Conservation (phyloP, 2,329 filamentous ascomycete species). For the Aspergillus vadensis region DNA sequence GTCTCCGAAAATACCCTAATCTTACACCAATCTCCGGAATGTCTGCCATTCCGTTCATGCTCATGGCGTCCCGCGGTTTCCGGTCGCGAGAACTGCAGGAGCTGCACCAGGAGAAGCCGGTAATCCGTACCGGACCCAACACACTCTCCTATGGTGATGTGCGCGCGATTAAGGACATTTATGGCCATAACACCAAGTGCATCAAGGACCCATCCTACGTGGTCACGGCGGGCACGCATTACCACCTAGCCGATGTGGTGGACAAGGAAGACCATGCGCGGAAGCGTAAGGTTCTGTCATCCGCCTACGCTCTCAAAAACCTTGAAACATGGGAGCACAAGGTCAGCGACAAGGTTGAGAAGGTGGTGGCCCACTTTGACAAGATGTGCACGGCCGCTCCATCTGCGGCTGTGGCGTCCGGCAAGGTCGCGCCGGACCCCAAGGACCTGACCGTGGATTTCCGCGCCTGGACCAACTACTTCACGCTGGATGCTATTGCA, state of each 20-base stretch:
- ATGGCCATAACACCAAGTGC: slow-evolving; percentile 55
- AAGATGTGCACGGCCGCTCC: slow-evolving; percentile 36
- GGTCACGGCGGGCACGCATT: slow-evolving; percentile 51
- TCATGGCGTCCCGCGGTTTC: slow-evolving; percentile 47
- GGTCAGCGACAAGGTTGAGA: slow-evolving; percentile 54
- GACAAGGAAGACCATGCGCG: slow-evolving; percentile 56
- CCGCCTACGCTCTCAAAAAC: slow-evolving; percentile 57
- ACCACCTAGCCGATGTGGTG: slow-evolving; percentile 55
- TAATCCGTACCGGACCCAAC: slow-evolving; percentile 52
- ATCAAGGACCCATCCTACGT: slow-evolving; percentile 54
- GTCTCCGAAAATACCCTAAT: slow-evolving; percentile 52
- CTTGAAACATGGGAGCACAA: slow-evolving; percentile 59
- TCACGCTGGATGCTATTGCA: slow-evolving; percentile 59
- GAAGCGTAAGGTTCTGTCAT: slow-evolving; percentile 55
- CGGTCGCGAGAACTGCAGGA: slow-evolving; percentile 48
- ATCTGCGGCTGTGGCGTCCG: slow-evolving; percentile 37
- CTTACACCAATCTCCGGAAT: slow-evolving; percentile 49
- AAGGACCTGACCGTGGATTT: slow-evolving; percentile 49
- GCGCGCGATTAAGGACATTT: slow-evolving; percentile 54
- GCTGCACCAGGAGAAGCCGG: slow-evolving; percentile 50
- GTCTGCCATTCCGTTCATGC: slow-evolving; percentile 51
- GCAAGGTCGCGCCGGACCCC: slow-evolving; percentile 21
- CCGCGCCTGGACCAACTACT: slow-evolving; percentile 57
- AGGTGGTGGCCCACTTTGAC: slow-evolving; percentile 51
- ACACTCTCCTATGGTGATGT: slow-evolving; percentile 46